Evolutionary conservation across 1,139 yeast genomes (phyloP), one percentile per base, ranked within the genome.

Genomic region (Meyerozyma athensensis): DNA sequence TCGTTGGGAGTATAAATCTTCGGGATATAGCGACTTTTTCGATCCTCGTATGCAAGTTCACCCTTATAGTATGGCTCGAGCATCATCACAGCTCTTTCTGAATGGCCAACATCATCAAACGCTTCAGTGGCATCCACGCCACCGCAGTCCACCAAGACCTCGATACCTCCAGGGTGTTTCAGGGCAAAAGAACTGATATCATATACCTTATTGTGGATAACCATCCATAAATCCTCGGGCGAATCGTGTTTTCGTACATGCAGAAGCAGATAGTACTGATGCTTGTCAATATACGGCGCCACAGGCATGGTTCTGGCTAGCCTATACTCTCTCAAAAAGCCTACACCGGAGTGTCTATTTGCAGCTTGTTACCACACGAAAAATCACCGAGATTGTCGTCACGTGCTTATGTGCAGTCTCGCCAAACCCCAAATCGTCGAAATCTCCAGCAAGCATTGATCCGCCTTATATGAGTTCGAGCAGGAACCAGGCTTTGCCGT

Each of bases 91-190:
- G 77, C 75, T 43, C 61, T 67, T 36, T 65, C 65, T 3, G 73
- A 66, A 50, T 71, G 77, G n/a, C 65, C 73, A 16, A 71, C 77
- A 45, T 71, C 77, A 43, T 68, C 74, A 50, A 77, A 78, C 5
- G 77, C 75, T 42, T 65, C 74, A 0, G 87, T 79, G 5, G 84
- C 86, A 57, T 82, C 89, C n/a, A 72, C 74, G 0, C 90, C 90
- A 6, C 79, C 86, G 54, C 82, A 80, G 43, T 81, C 86, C 43
- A 77, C 59, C 33, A 82, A 58, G 5, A 81, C 84, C 45, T 79
- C 86, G 0, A 75, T 72, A 2, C 89, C 89, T 4, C 89, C 90
- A 4, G 89, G 87, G 50, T 82, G 90, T 1, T 59, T 58, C 4
- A 58, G 61, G 3, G 76, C 53, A 36, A 79, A 67, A 4, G 54